These are phyloP conservation scores for Vitis rupestris DNA, from an alignment of 164 flowering plant species.

Conservation along the genomic window DNA sequence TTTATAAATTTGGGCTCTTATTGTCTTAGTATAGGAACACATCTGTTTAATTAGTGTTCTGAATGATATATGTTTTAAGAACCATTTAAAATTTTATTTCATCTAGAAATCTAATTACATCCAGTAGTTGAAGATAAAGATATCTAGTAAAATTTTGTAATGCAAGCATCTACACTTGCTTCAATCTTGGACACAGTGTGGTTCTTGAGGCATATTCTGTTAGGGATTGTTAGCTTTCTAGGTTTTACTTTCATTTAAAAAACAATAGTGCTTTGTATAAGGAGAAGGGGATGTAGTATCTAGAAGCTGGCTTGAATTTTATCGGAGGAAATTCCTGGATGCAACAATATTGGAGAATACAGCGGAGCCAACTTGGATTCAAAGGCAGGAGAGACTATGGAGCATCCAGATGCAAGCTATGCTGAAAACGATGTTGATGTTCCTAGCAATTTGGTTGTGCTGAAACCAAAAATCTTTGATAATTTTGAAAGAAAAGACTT, in stretches of 20 bases:
- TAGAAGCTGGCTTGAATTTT: slow-evolving; percentile 69
- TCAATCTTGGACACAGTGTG: no score
- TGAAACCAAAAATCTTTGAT: slow-evolving; percentile 3
- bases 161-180: no score
- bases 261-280: slow-evolving; percentile 50
- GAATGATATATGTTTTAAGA: no score
- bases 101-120: no score
- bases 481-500: slow-evolving; percentile 7
- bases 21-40: no score
- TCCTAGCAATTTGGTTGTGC: not conserved
- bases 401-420: slow-evolving; percentile 17
- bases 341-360: slow-evolving; percentile 24
- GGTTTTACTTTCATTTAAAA: slow-evolving; percentile 7
- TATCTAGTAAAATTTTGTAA: no score
- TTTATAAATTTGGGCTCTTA: no score
- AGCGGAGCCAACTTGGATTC: slow-evolving; percentile 14
- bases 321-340: slow-evolving; percentile 34
- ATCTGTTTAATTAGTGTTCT: no score
- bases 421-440: slow-evolving; percentile 9
- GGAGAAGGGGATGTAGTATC: slow-evolving; percentile 76
- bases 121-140: no score
- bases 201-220: no score
- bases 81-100: no score
- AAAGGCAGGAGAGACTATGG: slow-evolving; percentile 18
- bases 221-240: no score